phyloP scores from a whole-genome alignment of 2,329 filamentous ascomycete species.

The Mycosphaerella sp. region DNA sequence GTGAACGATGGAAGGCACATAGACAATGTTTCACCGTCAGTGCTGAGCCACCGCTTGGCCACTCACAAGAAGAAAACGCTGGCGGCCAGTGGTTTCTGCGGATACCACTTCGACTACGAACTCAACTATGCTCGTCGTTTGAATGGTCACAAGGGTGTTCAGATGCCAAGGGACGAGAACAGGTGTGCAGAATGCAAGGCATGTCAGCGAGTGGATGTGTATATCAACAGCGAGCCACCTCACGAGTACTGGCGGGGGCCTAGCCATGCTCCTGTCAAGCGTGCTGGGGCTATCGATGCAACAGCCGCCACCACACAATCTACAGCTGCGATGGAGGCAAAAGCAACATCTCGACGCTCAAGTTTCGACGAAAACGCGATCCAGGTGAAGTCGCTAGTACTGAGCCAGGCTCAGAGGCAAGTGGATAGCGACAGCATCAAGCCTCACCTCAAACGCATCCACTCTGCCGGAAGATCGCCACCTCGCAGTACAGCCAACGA shows the following conservation, averaged over 20 bases:
- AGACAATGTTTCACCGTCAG: not conserved
- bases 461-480: no score
- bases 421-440: no score
- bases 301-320: no score
- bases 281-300: not conserved
- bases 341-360: no score
- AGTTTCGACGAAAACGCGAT: no score
- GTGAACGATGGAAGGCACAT: not conserved
- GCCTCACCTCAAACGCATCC: no score
- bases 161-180: not conserved
- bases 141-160: not conserved
- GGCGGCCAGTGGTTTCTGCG: not conserved
- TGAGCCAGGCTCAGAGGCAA: no score
- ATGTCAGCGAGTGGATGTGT: not conserved
- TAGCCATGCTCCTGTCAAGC: not conserved
- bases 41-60: not conserved
- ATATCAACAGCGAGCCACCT: not conserved
- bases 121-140: not conserved
- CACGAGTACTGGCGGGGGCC: not conserved
- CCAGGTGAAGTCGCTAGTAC: no score
- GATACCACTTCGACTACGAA: not conserved
- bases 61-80: not conserved
- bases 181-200: not conserved
- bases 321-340: no score
- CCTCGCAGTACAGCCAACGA: no score